These are phyloP conservation scores for Pelargonium exstipulatum DNA, from an alignment of 441 rosid species.

Conservation along the genomic window DNA sequence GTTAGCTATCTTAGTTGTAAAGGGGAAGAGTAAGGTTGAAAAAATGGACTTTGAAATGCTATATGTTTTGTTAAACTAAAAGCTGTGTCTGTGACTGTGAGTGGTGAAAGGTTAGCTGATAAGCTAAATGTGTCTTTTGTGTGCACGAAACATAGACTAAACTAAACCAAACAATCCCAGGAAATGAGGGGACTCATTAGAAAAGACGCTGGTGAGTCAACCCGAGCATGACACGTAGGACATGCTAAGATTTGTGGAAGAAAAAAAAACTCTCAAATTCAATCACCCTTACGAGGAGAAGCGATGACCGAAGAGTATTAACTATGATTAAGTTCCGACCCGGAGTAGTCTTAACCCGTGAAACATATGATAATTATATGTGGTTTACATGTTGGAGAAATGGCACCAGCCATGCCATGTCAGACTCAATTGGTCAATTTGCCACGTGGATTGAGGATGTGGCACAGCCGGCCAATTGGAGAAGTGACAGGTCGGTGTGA, in stretches of 20 bases:
- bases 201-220: neutral
- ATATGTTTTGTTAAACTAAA: neutral
- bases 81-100: neutral
- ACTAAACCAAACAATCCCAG: neutral
- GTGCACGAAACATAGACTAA: constrained; percentile 3
- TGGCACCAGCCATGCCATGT: neutral
- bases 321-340: neutral
- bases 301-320: too few species aligned
- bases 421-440: neutral
- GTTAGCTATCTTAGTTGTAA: constrained; percentile 22
- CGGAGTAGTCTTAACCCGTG: neutral
- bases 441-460: neutral
- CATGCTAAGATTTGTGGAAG: neutral
- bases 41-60: constrained; percentile 9
- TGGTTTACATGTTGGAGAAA: neutral
- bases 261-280: too few species aligned
- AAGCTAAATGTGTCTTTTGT: neutral
- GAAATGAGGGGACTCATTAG: neutral
- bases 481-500: too few species aligned
- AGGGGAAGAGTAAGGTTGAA: constrained; percentile 21
- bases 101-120: constrained; percentile 3
- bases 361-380: too few species aligned
- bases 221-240: neutral
- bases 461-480: neutral
- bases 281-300: too few species aligned